Conservation (phyloP, 1,284 basidiomycete species). For the Melanopsichium pennsylvanicum region DNA sequence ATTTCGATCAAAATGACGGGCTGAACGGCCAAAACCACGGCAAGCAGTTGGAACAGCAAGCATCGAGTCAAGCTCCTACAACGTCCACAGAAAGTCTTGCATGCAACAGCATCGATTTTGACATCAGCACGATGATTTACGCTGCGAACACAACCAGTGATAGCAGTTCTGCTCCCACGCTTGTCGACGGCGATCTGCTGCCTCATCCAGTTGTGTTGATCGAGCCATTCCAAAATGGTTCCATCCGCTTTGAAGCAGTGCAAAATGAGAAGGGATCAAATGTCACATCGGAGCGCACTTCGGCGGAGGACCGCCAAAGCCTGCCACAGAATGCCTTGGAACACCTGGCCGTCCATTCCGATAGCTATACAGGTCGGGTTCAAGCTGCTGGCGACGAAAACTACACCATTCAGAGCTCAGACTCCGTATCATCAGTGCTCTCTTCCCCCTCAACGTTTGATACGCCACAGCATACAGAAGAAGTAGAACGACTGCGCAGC, state of each 20-base stretch:
- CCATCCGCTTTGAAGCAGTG: too few relatives aligned
- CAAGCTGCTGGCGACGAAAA: not conserved
- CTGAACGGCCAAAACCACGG: too few relatives aligned
- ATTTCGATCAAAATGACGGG: too few relatives aligned
- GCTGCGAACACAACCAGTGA: too few relatives aligned
- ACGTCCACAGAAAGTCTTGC: not conserved
- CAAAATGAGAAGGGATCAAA: too few relatives aligned
- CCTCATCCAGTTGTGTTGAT: conserved; percentile 5
- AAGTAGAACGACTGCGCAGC: not conserved
- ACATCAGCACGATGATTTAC: not conserved
- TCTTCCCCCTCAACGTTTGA: not conserved
- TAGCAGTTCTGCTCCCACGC: not conserved
- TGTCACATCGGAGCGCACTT: too few relatives aligned
- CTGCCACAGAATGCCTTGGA: too few relatives aligned
- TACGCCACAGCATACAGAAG: conserved; percentile 1
- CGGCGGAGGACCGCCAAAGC: too few relatives aligned
- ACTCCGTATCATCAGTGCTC: conserved; percentile 2
- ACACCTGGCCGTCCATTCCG: too few relatives aligned
- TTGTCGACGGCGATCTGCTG: conserved; percentile 5
- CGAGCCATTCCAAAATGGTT: not conserved
- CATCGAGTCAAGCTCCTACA: too few relatives aligned
- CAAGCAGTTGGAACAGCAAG: too few relatives aligned
- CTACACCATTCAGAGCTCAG: conserved; percentile 1
- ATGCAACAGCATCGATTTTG: not conserved
- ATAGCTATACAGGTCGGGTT: too few relatives aligned